A percentile compares a stretch with the other conserved stretches of the same genome.
Conservation (phyloP, 164 flowering plant species). For the Malania oleifera region DNA sequence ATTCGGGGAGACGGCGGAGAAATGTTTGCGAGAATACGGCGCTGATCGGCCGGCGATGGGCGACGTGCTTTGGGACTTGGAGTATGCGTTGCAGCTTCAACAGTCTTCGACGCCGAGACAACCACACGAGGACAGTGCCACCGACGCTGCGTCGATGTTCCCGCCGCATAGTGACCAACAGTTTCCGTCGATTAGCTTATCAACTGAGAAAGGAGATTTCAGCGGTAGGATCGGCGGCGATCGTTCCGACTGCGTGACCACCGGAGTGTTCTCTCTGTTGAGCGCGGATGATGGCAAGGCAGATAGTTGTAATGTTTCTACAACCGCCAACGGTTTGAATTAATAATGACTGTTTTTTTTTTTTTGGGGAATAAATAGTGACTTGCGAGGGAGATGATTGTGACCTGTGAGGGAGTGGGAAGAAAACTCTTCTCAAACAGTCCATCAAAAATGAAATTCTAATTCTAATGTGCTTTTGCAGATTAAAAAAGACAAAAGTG, state of each 20-base stretch:
- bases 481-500: no score
- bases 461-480: no score
- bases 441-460: no score
- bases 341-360: no score
- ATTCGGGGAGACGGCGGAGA: conserved; percentile 28
- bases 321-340: no score
- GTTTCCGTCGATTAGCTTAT: conserved; percentile 20
- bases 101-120: conserved; percentile 6
- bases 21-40: conserved; percentile 27
- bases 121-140: conserved; percentile 21
- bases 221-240: not conserved
- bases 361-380: no score
- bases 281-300: conserved; percentile 27
- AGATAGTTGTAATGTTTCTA: conserved; percentile 15
- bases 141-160: conserved; percentile 9
- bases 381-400: no score
- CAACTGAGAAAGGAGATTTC: not conserved
- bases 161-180: conserved; percentile 18
- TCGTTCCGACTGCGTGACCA: conserved; percentile 1
- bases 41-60: conserved; percentile 31
- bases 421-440: no score
- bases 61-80: conserved; percentile 35
- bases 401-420: no score
- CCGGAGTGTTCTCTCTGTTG: conserved; percentile 41
- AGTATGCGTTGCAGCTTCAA: conserved; percentile 33